These are phyloP conservation scores for Linnemannia zychae DNA, from an alignment of 192 early-diverging fungal genomes.

Conservation along the genomic window DNA sequence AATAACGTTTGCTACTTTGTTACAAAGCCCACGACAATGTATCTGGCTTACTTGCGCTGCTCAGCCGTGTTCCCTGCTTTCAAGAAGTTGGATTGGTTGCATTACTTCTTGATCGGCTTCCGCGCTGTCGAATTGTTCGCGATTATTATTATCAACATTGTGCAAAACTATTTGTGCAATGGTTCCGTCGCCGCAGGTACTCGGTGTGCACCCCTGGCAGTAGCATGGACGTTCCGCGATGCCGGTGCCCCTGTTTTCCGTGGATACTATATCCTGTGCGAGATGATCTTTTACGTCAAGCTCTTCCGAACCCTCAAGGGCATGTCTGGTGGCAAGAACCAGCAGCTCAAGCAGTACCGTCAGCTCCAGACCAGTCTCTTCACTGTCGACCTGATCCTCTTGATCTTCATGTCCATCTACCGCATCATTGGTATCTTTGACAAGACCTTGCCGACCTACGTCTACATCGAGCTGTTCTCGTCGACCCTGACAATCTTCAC, in stretches of 20 bases:
- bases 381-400: slow-evolving; percentile 41
- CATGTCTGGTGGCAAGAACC: slow-evolving; percentile 32
- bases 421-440: slow-evolving; percentile 46
- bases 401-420: slow-evolving; percentile 56
- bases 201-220: slow-evolving; percentile 18
- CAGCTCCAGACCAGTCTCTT: slow-evolving; percentile 49
- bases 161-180: slow-evolving; percentile 40
- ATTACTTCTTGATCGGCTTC: slow-evolving; percentile 37
- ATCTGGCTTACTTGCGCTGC: slow-evolving; percentile 55
- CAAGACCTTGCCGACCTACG: slow-evolving; percentile 42
- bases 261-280: slow-evolving; percentile 53
- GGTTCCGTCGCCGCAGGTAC: slow-evolving; percentile 45
- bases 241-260: slow-evolving; percentile 50
- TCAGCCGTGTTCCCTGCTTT: slow-evolving; percentile 44
- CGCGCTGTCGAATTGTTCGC: slow-evolving; percentile 42
- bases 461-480: slow-evolving; percentile 51
- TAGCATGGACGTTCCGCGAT: slow-evolving; percentile 49
- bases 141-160: slow-evolving; percentile 45
- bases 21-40: slow-evolving; percentile 52
- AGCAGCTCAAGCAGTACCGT: slow-evolving; percentile 46
- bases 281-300: slow-evolving; percentile 51
- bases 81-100: slow-evolving; percentile 33
- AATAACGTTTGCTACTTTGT: slow-evolving; percentile 59
- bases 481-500: slow-evolving; percentile 54
- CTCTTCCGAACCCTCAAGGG: slow-evolving; percentile 47